Base-by-base conservation (phyloP, 225 moss, liverwort and hornwort genomes). In the Takakia lepidozioides region DNA sequence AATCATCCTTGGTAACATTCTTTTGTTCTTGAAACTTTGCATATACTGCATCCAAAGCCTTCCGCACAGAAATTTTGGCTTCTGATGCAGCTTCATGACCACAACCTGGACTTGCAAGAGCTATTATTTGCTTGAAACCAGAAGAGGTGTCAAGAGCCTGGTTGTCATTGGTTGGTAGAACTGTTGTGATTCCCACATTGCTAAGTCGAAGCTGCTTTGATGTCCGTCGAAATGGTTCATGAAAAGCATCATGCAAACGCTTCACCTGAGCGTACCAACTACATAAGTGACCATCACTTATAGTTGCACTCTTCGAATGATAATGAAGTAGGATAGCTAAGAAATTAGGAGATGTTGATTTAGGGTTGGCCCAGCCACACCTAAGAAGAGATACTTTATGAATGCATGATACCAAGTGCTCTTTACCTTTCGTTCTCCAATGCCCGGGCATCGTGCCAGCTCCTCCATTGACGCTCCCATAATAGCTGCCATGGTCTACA, bases 401-500 rank as follows among this genome's bases (percentile, higher is more conserved):
- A n/a, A n/a, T n/a, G n/a, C n/a, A n/a, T n/a, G n/a, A n/a, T n/a
- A 32, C 32, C 32, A 6, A 32, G 32, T 32, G 6, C 8, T 11
- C 11, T 74, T 19, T 61, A 93, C 95, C 80, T 98, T 98, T 55
- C 84, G 76, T 70, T 98, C 95, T 48, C 91, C 95, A 21, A 98
- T 87, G 36, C 95, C 95, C 58, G 95, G 95, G 57, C 91, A 98
- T 8, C 82, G 80, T 16, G 95, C 75, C 51, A 98, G 51, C 48
- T 98, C 95, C 39, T 87, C 95, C 91, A 91, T 91, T 47, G 91
- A 85, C 56, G 87, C 82, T 59, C 84, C 73, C 47, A 98, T 46
- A 29, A 98, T 51, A 43, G 80, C 87, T 58, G 87, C 68, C 25
- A 98, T 34, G 27, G 85, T 87, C 95, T 98, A 78, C 68, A 71